A percentile compares a stretch with the other conserved stretches of the same genome.
Evolutionary conservation across 345 rosid genomes (phyloP).

Genomic region (Aquilaria yunnanensis): DNA sequence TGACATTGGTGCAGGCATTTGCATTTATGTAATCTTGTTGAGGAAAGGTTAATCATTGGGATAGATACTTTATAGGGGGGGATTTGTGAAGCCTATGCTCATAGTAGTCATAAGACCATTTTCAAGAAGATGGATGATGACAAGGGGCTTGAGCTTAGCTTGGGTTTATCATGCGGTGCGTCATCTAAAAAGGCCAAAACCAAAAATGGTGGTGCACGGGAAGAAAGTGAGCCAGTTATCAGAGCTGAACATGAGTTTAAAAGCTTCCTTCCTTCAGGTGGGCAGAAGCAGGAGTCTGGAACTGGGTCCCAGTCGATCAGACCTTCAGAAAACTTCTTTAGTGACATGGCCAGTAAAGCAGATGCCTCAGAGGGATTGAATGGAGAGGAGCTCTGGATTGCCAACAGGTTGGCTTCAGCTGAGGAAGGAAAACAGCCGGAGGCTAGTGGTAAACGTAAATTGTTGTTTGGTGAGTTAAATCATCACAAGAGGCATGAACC

Average conservation of each 20-base stretch:
- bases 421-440: slow-evolving; percentile 53
- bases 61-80: neutral
- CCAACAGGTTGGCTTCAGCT: slow-evolving; percentile 29
- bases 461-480: slow-evolving; percentile 42
- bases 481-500: slow-evolving; percentile 46
- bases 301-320: slow-evolving; percentile 48
- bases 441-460: slow-evolving; percentile 50
- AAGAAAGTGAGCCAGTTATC: slow-evolving; percentile 59
- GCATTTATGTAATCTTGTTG: neutral
- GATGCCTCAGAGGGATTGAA: slow-evolving; percentile 42
- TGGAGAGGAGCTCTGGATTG: slow-evolving; percentile 30
- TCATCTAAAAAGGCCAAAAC: slow-evolving; percentile 67
- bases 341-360: slow-evolving; percentile 54
- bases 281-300: slow-evolving; percentile 50
- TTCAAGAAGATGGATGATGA: slow-evolving; percentile 67
- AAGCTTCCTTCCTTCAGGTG: slow-evolving; percentile 46
- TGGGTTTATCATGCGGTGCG: slow-evolving; percentile 89
- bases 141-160: slow-evolving; percentile 89
- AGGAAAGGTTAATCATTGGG: neutral
- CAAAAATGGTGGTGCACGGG: slow-evolving; percentile 33
- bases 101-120: neutral
- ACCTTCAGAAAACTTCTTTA: slow-evolving; percentile 70
- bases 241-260: slow-evolving; percentile 65
- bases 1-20: slow-evolving; percentile 4
- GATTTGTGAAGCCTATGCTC: slow-evolving; percentile 3